Percentiles rank a stretch among this genome's conserved stretches.
Conservation (phyloP, 192 early-diverging fungal species). For the Linnemannia elongata region DNA sequence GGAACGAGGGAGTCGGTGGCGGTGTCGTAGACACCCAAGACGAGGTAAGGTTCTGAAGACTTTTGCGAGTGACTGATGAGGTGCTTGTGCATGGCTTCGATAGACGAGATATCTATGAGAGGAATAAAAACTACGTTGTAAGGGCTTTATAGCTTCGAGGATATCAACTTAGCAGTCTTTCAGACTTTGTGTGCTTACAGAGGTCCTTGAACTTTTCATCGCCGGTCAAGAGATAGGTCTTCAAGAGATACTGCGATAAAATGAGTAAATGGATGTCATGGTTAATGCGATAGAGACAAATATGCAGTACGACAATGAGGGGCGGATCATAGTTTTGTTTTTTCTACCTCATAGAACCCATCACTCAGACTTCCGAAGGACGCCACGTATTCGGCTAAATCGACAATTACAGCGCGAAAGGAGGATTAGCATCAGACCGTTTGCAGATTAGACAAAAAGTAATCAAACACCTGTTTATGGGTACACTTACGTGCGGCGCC, state of each 20-base stretch:
- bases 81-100: conserved; percentile 40
- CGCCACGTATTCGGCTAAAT: conserved; percentile 29
- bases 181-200: conserved; percentile 11
- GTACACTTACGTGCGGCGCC: not conserved
- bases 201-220: conserved; percentile 27
- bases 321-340: too few relatives aligned
- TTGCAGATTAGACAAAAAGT: not conserved
- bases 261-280: not conserved
- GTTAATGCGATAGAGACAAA: not conserved
- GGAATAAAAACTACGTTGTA: not conserved
- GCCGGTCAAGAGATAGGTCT: conserved; percentile 26
- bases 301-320: not conserved
- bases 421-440: not conserved
- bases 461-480: not conserved
- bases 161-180: not conserved
- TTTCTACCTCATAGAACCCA: conserved; percentile 43
- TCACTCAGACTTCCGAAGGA: conserved; percentile 42
- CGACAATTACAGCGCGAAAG: not conserved
- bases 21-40: conserved; percentile 35
- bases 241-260: conserved; percentile 30
- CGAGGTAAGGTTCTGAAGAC: conserved; percentile 7
- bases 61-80: conserved; percentile 28
- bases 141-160: not conserved
- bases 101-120: conserved; percentile 15
- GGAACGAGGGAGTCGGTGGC: conserved; percentile 34